Evolutionary conservation across 768 basidiomycete species (phyloP).

Genomic region (Asterophora parasitica): DNA sequence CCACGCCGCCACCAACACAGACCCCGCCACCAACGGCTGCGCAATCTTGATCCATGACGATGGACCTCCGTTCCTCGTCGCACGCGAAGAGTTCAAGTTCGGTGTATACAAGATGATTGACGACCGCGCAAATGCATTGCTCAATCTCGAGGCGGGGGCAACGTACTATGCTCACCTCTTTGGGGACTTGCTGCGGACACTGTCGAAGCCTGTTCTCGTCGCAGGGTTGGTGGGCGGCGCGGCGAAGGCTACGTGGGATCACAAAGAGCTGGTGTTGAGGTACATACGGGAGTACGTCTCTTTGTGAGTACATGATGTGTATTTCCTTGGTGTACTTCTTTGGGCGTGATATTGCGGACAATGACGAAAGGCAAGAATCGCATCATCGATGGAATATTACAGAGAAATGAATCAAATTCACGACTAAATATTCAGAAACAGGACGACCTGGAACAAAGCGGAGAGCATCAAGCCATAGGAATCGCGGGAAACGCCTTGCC

Average conservation of each 20-base stretch:
- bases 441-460: too few species aligned
- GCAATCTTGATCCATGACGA: conserved; percentile 46
- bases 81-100: conserved; percentile 41
- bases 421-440: too few species aligned
- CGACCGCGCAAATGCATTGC: conserved; percentile 30
- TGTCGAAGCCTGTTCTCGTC: conserved; percentile 23
- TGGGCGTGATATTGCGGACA: too few species aligned
- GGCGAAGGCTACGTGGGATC: conserved; percentile 26
- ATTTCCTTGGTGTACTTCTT: neutral
- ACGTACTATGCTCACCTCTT: conserved; percentile 24
- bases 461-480: too few species aligned
- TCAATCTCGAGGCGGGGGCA: conserved; percentile 21
- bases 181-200: conserved; percentile 25
- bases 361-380: too few species aligned
- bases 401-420: too few species aligned
- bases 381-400: too few species aligned
- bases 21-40: conserved; percentile 39
- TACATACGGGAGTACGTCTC: conserved; percentile 12
- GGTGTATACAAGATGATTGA: conserved; percentile 54
- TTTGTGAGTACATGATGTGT: neutral
- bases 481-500: too few species aligned
- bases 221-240: conserved; percentile 17
- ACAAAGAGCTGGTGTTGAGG: conserved; percentile 16
- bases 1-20: conserved; percentile 42
- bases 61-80: conserved; percentile 44